phyloP scores from a whole-genome alignment of 2,329 filamentous ascomycete genomes.

The Zymoseptoria passerinii region DNA sequence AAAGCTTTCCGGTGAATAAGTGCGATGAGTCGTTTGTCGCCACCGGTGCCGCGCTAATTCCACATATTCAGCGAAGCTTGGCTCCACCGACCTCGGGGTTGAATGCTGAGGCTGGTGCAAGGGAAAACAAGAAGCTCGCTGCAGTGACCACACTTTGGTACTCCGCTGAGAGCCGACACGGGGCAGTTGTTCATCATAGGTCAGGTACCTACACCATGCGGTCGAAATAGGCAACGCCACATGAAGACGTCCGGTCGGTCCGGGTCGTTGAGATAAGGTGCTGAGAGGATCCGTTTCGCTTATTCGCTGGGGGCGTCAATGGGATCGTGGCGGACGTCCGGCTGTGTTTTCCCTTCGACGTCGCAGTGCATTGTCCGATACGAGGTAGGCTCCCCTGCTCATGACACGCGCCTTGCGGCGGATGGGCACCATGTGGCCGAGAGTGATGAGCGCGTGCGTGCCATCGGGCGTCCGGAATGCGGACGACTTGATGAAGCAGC shows the following conservation, averaged over 20 bases:
- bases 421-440: not conserved
- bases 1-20: not conserved
- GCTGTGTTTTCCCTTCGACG: not conserved
- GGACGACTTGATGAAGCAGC: not conserved
- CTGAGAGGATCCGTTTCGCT: not conserved
- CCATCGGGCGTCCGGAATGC: not conserved
- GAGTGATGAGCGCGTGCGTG: not conserved
- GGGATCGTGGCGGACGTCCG: not conserved
- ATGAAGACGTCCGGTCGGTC: not conserved
- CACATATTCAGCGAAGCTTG: not conserved
- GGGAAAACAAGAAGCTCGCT: not conserved
- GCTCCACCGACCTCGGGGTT: not conserved
- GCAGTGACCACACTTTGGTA: not conserved
- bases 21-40: not conserved
- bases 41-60: not conserved
- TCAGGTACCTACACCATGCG: not conserved
- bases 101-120: not conserved
- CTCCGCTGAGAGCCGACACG: not conserved
- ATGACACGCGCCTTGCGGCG: not conserved
- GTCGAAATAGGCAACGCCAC: not conserved
- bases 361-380: not conserved
- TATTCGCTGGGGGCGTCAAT: not conserved
- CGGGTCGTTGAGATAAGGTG: not conserved
- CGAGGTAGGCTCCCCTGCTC: not conserved
- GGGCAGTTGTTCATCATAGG: not conserved